phyloP scores from a whole-genome alignment of 2,329 filamentous ascomycete genomes.

The Fusarium temperatum region DNA sequence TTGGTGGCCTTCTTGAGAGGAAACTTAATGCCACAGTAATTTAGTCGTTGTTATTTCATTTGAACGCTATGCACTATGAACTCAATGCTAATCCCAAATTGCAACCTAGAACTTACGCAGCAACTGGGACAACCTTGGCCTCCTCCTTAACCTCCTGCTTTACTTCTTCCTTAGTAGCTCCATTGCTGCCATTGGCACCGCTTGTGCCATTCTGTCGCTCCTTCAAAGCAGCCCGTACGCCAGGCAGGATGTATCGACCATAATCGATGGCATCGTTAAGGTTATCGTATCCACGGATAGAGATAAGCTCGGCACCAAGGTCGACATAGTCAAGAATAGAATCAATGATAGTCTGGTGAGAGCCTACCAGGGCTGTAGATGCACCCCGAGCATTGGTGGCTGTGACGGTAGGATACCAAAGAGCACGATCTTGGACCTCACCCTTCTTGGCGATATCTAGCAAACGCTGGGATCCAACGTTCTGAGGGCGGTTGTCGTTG shows the following conservation, averaged over 20 bases:
- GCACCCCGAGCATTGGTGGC: slow-evolving; percentile 68
- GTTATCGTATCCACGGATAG: slow-evolving; percentile 69
- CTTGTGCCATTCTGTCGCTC: slow-evolving; percentile 35
- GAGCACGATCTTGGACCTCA: slow-evolving; percentile 67
- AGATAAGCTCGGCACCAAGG: slow-evolving; percentile 65
- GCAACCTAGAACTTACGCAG: not conserved
- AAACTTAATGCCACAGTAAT: not conserved
- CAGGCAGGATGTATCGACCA: slow-evolving; percentile 63
- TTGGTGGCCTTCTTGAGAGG: no score
- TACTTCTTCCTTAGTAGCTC: not conserved
- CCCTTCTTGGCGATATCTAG: slow-evolving; percentile 65
- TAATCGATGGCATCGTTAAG: slow-evolving; percentile 68
- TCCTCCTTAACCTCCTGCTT: not conserved
- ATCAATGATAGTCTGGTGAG: slow-evolving; percentile 60
- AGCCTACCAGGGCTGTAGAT: slow-evolving; percentile 67
- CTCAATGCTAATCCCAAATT: not conserved
- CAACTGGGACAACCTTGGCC: not conserved
- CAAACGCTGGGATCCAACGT: slow-evolving; percentile 66
- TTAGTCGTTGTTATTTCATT: not conserved
- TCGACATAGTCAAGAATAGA: slow-evolving; percentile 67
- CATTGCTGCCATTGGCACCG: slow-evolving; percentile 10
- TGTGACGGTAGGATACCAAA: slow-evolving; percentile 72
- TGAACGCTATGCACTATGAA: not conserved
- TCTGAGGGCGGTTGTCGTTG: slow-evolving; percentile 55
- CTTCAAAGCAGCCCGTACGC: slow-evolving; percentile 52